Base-by-base conservation (phyloP, 805 yeast species). In the Pichia occidentalis region DNA sequence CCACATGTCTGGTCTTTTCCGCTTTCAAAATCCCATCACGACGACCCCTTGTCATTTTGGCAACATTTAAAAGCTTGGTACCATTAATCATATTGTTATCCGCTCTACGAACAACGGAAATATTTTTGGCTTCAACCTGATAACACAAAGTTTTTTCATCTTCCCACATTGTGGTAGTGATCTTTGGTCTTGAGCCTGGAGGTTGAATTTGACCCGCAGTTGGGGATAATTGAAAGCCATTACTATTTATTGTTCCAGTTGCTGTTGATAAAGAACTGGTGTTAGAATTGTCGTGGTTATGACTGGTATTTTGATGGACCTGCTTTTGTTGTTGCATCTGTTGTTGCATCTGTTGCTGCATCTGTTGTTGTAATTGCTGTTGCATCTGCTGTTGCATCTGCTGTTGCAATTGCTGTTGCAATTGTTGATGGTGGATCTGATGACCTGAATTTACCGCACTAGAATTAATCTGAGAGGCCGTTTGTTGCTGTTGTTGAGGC, bases 131-230 rank as follows among this genome's bases (percentile, higher is more conserved):
- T 43, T 78, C 85, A 34, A 78, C 85, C 55, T 78, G 85, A 56
- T 78, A 78, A 51, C 85, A 78, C 30, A 78, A 61, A 1, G 85
- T 78, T 48, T 75, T 75, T 50, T 78, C 85, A 52, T 78, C 85
- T 57, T 78, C 85, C 85, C 85, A 78, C 77, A 77, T 76, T 10
- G 83, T 77, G 18, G 85, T 78, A 32, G 84, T 77, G 40, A 78
- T 77, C 45, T 80, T 65, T 3, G 67, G 85, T 24, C 81, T 61
- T 35, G 65, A 57, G 10, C 66, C 67, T 8, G 60, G 59, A 1
- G 68, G 68, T 45, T 59, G 67, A 18, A 63, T 43, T 44, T 64
- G 68, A 5, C 68, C 68, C 9, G 59, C 60, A 7, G 49, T 47
- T 7, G 62, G 59, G 24, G 56, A 47, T 17, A 56, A 47, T 4